A percentile compares a stretch with the other conserved stretches of the same genome.
These are phyloP conservation scores for Kazachstania martiniae DNA, from an alignment of 805 yeast species.

Conservation along the genomic window DNA sequence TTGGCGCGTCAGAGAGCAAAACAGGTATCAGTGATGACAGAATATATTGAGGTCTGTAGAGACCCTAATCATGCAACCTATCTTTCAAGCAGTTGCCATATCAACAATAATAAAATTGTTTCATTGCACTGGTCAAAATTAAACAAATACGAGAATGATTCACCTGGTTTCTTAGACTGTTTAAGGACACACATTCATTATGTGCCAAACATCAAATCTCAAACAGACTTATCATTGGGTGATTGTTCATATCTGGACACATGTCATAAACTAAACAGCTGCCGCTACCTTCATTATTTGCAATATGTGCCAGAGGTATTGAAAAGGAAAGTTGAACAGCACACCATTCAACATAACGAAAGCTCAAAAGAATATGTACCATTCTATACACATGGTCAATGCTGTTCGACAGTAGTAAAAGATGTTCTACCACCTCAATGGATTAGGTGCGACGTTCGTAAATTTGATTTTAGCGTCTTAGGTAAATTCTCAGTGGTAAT, in stretches of 20 bases:
- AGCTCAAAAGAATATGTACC: slow-evolving; percentile 15
- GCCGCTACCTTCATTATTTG: slow-evolving; percentile 74
- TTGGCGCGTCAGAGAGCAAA: slow-evolving; percentile 21
- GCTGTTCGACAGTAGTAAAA: slow-evolving; percentile 28
- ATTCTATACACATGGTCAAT: slow-evolving; percentile 28
- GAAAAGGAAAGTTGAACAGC: slow-evolving; percentile 11
- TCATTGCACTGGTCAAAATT: slow-evolving; percentile 22
- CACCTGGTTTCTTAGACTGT: slow-evolving; percentile 21
- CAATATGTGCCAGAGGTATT: slow-evolving; percentile 30
- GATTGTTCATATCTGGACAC: slow-evolving; percentile 93
- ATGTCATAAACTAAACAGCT: slow-evolving; percentile 73
- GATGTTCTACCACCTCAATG: slow-evolving; percentile 55
- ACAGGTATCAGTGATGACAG: slow-evolving; percentile 6
- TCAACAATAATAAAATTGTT: slow-evolving; percentile 19
- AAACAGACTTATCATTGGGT: slow-evolving; percentile 65
- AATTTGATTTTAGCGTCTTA: slow-evolving; percentile 54
- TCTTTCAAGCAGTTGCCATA: slow-evolving; percentile 13
- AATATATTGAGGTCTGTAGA: slow-evolving; percentile 20
- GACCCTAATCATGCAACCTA: slow-evolving; percentile 13
- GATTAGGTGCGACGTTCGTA: slow-evolving; percentile 76
- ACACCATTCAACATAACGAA: slow-evolving; percentile 15
- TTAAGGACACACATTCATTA: slow-evolving; percentile 36
- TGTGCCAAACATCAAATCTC: slow-evolving; percentile 42
- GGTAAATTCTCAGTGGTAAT: slow-evolving; percentile 79
- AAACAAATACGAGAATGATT: slow-evolving; percentile 11